Base-by-base conservation (phyloP, 495 filamentous ascomycete species). In the Aspergillus panamensis region DNA sequence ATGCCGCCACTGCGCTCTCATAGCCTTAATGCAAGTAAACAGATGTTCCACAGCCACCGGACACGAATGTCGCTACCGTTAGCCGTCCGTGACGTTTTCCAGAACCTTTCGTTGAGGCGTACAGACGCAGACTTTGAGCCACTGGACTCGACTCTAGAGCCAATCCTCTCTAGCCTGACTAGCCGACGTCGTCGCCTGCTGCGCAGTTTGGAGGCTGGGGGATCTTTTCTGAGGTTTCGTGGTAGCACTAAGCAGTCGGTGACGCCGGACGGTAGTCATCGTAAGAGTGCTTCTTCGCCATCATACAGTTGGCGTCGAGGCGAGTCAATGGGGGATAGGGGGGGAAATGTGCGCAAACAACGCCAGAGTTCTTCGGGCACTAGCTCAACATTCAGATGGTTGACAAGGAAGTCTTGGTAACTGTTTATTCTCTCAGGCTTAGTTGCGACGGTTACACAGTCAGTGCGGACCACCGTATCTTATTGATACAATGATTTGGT, bases 1-100 rank as follows among this genome's bases (percentile, higher is more conserved):
- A 65, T 62, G 43, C 70, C 68, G 16, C 68, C 70, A 13, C 52
- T 42, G 14, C 66, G 70, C 17, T 60, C 54, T 12, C 58, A 69
- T 39, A 71, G 68, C 32, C 51, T 73, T 10, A 59, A 48, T 21
- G 66, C 53, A 7, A 66, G 63, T 43, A 66, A 59, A 47, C 61
- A 63, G 59, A 40, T 62, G 13, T 69, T 66, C 33, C 42, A 25
- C 21, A 30, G 40, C 2, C 50, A 54, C 9, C n/a, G 21, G 9
- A 17, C 7, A 6, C 48, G 66, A 10, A 35, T 69, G 50, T 45
- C 51, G 37, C 54, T 69, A 20, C 60, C 66, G 19, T 43, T 33
- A 1, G 53, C 57, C 10, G 58, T 55, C 21, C 53, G 51, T 50
- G 60, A 62, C 25, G 42, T 59, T 33, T 55, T 60, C n/a, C 55